Evolutionary conservation across 352 stramenopile genomes (phyloP), one percentile per base, ranked within the genome.

Genomic region (Globisporangium parvum): DNA sequence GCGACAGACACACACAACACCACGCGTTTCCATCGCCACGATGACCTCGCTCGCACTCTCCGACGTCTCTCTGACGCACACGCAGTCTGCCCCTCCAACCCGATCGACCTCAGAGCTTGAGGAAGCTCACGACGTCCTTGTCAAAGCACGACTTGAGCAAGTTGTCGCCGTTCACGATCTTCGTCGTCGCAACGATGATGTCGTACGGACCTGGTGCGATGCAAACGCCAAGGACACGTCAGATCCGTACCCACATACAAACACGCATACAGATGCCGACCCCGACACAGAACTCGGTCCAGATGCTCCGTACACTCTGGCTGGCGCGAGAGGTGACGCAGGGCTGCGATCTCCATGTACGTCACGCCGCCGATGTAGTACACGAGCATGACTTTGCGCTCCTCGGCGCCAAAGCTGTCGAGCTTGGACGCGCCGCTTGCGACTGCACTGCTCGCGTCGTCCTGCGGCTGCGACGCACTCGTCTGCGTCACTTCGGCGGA

Each of bases 321-420:
- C 40, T 96, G 80, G 55, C 87, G 87, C 17, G 90, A 97, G 33
- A 99, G 74, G 71, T 97, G 97, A 28, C 96, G 87, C 41, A 99
- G 70, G 18, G 94, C 93, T 18, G 96, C 94, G 58, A 98, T 97
- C 69, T 99, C 96, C 88, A 98, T 98, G 69, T 91, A 98, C 20
- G 95, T 98, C 15, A 99, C 87, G 28, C 96, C 96, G 42, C 96
- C 96, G 17, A 98, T 59, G 70, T 96, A 98, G 70, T 97, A 97
- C 20, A 99, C 90, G 11, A 98, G 67, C 71, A 98, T 85, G 37
- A 97, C 91, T 67, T 98, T 98, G 53, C 77, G 71, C 55, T 93
- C 77, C 48, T 89, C 80, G 33, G 63, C 76, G 33, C 80, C 82
- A 62, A 90, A 87, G 26, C 61, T 81, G 54, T 93, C 83, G 21